phyloP scores from a whole-genome alignment of 768 basidiomycete genomes.

The Lactarius quietus region DNA sequence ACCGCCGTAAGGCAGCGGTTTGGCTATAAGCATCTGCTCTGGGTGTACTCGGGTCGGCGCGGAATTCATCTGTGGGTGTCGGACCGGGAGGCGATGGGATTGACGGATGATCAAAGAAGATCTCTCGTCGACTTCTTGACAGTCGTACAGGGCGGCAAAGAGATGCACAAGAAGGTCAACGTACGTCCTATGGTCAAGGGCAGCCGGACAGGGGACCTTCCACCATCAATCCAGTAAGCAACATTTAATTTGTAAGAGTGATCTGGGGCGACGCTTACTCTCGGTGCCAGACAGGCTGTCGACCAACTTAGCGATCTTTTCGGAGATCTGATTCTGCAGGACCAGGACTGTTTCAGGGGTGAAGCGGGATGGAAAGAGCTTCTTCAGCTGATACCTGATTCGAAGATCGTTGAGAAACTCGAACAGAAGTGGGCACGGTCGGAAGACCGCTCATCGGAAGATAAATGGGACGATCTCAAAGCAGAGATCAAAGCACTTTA shows the following conservation, averaged over 20 bases:
- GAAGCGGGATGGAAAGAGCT: constrained; percentile 72
- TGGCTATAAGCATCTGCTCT: constrained; percentile 84
- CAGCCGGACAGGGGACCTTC: constrained; percentile 44
- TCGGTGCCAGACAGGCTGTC: constrained; percentile 33
- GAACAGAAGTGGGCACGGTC: constrained; percentile 56
- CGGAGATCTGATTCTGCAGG: constrained; percentile 59
- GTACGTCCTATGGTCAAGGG: constrained; percentile 44
- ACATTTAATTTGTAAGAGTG: background rate
- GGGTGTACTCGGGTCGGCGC: constrained; percentile 98
- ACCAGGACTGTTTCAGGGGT: constrained; percentile 80
- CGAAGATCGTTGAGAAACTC: constrained; percentile 45
- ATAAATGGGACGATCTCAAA: constrained; percentile 74
- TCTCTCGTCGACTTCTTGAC: constrained; percentile 86
- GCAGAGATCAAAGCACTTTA: constrained; percentile 33
- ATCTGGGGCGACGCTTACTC: constrained; percentile 7
- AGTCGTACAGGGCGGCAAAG: constrained; percentile 76
- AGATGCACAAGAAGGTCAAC: constrained; percentile 79
- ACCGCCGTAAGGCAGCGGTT: constrained; percentile 79
- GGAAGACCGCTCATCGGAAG: constrained; percentile 51
- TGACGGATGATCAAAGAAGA: constrained; percentile 89
- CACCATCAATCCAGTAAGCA: constrained; percentile 67
- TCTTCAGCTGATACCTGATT: constrained; percentile 70
- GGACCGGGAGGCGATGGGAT: constrained; percentile 78
- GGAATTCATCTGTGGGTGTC: constrained; percentile 99
- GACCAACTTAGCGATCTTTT: constrained; percentile 56